These are phyloP conservation scores for Termitomyces sp. DNA, from an alignment of 768 basidiomycete genomes.

Conservation along the genomic window DNA sequence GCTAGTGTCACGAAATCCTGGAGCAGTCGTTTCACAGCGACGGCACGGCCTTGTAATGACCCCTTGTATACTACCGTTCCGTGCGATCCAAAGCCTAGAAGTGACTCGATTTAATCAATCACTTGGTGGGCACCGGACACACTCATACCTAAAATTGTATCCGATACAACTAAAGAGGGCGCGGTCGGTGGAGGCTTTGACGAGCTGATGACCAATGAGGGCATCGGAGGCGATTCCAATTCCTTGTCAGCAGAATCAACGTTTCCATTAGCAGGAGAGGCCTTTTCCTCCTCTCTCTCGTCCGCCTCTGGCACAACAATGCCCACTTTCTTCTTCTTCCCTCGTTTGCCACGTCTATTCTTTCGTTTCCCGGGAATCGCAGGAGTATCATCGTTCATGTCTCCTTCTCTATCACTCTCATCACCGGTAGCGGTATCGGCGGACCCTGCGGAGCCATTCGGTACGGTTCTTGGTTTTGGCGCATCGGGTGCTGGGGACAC, in stretches of 20 bases:
- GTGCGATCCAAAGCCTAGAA: constrained; percentile 87
- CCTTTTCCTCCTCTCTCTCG: constrained; percentile 25
- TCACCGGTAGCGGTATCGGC: constrained; percentile 36
- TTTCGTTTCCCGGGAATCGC: constrained; percentile 27
- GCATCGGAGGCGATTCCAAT: constrained; percentile 10
- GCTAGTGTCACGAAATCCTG: constrained; percentile 96
- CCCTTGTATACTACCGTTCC: constrained; percentile 96
- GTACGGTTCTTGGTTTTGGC: neutral
- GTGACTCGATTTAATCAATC: neutral
- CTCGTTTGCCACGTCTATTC: constrained; percentile 33
- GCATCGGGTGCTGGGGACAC: neutral
- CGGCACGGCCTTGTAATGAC: constrained; percentile 93
- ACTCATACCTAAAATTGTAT: constrained; percentile 65
- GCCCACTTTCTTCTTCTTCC: constrained; percentile 48
- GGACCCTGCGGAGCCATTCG: constrained; percentile 3
- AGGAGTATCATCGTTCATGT: constrained; percentile 25
- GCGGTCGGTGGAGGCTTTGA: constrained; percentile 22
- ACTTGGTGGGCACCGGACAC: neutral
- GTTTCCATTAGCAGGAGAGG: constrained; percentile 23
- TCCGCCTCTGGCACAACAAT: constrained; percentile 33
- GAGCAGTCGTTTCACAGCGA: constrained; percentile 96
- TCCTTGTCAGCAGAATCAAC: constrained; percentile 2
- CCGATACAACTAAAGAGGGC: constrained; percentile 67
- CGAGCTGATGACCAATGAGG: constrained; percentile 21
- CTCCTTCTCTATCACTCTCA: constrained; percentile 55